Evolutionary conservation across 2,329 filamentous ascomycete genomes (phyloP).

Genomic region (Magnaporthiopsis poae): DNA sequence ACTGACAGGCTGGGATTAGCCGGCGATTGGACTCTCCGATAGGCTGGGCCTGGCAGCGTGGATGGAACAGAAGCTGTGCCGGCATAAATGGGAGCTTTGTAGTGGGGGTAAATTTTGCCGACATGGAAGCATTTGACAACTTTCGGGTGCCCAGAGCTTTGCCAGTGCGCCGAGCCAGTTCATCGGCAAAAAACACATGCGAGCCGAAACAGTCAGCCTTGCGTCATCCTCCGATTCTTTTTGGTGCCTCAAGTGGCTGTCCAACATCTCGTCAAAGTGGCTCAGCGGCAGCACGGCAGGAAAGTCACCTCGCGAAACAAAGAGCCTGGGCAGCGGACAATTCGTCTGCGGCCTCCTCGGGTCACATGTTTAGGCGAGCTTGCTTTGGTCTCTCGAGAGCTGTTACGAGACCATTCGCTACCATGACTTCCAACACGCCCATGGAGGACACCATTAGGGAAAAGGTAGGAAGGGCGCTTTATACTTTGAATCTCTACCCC

Average conservation of each 20-base stretch:
- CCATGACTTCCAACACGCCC: conserved; percentile 59
- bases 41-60: conserved; percentile 4
- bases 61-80: neutral
- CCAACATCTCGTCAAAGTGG: neutral
- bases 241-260: neutral
- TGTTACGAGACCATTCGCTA: conserved; percentile 31
- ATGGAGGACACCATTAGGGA: conserved; percentile 74
- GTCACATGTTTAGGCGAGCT: conserved; percentile 42
- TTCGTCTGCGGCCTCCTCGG: neutral
- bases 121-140: neutral
- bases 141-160: neutral
- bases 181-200: neutral
- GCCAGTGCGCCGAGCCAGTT: neutral
- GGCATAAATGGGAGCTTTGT: neutral
- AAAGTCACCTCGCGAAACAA: neutral
- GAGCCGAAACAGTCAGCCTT: neutral
- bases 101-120: neutral
- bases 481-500: too few relatives aligned
- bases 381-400: conserved; percentile 28
- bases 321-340: neutral
- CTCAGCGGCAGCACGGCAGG: neutral
- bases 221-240: neutral
- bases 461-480: conserved; percentile 49
- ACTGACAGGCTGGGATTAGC: neutral
- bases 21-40: conserved; percentile 10